These are phyloP conservation scores for Coniella lustricola DNA, from an alignment of 2,329 filamentous ascomycete genomes.

Conservation along the genomic window DNA sequence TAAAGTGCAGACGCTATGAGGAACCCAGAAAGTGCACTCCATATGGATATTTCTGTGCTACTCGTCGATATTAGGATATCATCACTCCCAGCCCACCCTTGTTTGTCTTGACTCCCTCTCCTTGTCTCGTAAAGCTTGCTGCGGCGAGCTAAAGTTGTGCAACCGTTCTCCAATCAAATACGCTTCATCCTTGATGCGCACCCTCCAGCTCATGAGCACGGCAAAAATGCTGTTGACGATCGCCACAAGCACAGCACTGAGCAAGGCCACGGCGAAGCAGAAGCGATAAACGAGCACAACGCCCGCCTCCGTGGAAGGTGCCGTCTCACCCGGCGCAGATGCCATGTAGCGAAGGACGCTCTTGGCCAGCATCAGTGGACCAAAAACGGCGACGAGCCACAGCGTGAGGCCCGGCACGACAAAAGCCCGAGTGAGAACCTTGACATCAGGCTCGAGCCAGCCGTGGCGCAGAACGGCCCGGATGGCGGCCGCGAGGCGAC, in stretches of 20 bases:
- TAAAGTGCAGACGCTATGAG: too few species aligned
- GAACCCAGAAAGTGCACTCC: background rate
- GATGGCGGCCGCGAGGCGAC: slow-evolving; percentile 67
- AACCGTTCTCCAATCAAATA: slow-evolving; percentile 91
- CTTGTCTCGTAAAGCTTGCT: slow-evolving; percentile 23
- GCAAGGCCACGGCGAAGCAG: slow-evolving; percentile 63
- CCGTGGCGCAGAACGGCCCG: slow-evolving; percentile 66
- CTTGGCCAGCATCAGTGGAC: slow-evolving; percentile 56
- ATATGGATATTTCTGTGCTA: background rate
- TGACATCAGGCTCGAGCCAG: slow-evolving; percentile 70
- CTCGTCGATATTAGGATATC: slow-evolving; percentile 1
- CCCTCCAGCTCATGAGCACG: slow-evolving; percentile 68
- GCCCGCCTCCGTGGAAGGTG: slow-evolving; percentile 21
- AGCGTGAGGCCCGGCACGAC: slow-evolving; percentile 66
- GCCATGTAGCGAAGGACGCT: slow-evolving; percentile 35
- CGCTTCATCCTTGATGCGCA: slow-evolving; percentile 83
- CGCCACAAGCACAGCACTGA: slow-evolving; percentile 39
- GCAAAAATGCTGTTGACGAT: slow-evolving; percentile 46
- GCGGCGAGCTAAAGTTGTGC: slow-evolving; percentile 71
- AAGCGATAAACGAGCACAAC: slow-evolving; percentile 41
- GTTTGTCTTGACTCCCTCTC: slow-evolving; percentile 13
- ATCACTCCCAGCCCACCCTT: slow-evolving; percentile 15
- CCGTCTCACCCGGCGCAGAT: slow-evolving; percentile 10
- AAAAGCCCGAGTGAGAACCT: slow-evolving; percentile 76
- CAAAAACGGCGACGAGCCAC: slow-evolving; percentile 53